These are phyloP conservation scores for Andrographis paniculata DNA, from an alignment of 305 asterid species.

Conservation along the genomic window DNA sequence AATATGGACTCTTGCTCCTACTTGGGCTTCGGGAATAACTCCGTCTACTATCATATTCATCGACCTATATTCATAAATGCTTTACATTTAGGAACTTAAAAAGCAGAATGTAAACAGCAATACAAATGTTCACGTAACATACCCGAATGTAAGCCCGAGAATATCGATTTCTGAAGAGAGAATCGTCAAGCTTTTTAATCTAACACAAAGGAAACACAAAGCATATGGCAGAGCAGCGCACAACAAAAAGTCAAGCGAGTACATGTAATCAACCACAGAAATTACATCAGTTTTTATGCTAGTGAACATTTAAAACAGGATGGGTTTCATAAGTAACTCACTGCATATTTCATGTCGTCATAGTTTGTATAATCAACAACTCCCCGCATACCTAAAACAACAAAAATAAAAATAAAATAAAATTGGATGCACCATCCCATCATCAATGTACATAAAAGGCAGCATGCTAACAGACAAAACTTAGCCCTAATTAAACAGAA, in stretches of 20 bases:
- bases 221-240: background rate
- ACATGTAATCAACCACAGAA: background rate
- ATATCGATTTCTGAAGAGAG: constrained; percentile 66
- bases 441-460: background rate
- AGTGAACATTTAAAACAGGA: constrained; percentile 9
- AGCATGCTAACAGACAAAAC: background rate
- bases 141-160: constrained; percentile 69
- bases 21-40: constrained; percentile 58
- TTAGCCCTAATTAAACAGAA: constrained; percentile 3
- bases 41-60: constrained; percentile 47
- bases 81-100: constrained; percentile 6
- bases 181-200: constrained; percentile 83
- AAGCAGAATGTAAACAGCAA: constrained; percentile 4
- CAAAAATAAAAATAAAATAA: background rate
- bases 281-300: background rate
- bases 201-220: constrained; percentile 20
- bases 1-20: constrained; percentile 17
- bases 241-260: too few species aligned
- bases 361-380: constrained; percentile 69
- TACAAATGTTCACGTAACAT: constrained; percentile 13
- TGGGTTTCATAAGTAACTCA: constrained; percentile 23
- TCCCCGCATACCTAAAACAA: constrained; percentile 59
- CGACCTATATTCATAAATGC: constrained; percentile 38
- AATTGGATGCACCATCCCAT: background rate
- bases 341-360: constrained; percentile 89